Conservation (phyloP, 345 rosid species). For the Rhodomyrtus tomentosa region DNA sequence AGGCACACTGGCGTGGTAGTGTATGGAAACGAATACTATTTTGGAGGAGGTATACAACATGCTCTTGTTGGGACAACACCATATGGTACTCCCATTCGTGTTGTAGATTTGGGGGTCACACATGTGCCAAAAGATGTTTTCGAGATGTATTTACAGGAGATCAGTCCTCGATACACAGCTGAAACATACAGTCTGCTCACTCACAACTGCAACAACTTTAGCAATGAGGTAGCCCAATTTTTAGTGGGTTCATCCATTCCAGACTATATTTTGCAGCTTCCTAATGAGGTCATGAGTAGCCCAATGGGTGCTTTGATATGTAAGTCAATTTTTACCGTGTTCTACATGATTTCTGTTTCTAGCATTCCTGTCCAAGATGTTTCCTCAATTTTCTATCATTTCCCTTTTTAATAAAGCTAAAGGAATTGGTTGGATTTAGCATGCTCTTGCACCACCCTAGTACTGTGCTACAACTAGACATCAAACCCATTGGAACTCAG, state of each 20-base stretch:
- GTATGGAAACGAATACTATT: constrained; percentile 73
- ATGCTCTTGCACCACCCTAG: background rate
- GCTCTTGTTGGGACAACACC: constrained; percentile 54
- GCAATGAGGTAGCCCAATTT: constrained; percentile 87
- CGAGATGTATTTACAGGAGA: constrained; percentile 77
- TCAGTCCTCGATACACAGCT: constrained; percentile 76
- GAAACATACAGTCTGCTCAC: constrained; percentile 69
- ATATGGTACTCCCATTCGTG: constrained; percentile 65
- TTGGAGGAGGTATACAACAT: constrained; percentile 89
- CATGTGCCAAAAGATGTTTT: constrained; percentile 87
- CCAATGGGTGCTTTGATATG: constrained; percentile 88
- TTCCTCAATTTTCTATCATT: background rate
- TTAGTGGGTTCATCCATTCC: constrained; percentile 75
- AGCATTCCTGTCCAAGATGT: background rate
- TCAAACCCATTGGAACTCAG: background rate
- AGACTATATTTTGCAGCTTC: constrained; percentile 77
- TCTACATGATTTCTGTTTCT: background rate
- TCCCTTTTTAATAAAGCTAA: background rate
- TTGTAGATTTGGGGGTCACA: constrained; percentile 62
- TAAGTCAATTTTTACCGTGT: constrained; percentile 25
- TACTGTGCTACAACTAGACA: background rate
- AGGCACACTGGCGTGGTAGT: constrained; percentile 96
- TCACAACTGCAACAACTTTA: constrained; percentile 93
- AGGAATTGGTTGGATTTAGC: background rate
- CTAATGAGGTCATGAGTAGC: constrained; percentile 78